Conservation (phyloP, 73 alveolate species). For the Blepharisma stoltei region DNA sequence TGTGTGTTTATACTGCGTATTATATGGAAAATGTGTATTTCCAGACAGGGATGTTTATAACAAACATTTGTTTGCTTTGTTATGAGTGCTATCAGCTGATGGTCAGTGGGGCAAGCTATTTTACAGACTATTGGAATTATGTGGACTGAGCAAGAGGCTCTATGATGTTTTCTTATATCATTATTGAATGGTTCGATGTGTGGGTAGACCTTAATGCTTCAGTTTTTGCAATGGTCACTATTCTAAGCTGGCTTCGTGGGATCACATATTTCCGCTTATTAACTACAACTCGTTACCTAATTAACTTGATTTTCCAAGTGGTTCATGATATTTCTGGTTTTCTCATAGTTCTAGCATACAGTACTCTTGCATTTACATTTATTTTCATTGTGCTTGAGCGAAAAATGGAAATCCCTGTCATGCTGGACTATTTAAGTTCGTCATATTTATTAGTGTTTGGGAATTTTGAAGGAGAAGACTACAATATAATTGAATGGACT, state of each 20-base stretch:
- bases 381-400: neutral
- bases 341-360: neutral
- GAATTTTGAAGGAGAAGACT: neutral
- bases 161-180: slow-evolving; percentile 3
- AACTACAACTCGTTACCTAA: neutral
- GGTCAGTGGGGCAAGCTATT: slow-evolving; percentile 9
- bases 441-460: slow-evolving; percentile 4
- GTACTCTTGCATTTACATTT: slow-evolving; percentile 10
- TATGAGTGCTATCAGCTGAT: neutral
- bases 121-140: slow-evolving; percentile 19
- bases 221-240: slow-evolving; percentile 1
- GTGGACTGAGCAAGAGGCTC: slow-evolving; percentile 11
- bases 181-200: neutral
- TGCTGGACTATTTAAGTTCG: too few species aligned
- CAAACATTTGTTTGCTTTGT: neutral
- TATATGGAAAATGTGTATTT: neutral
- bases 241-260: neutral
- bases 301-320: slow-evolving; percentile 18
- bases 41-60: neutral
- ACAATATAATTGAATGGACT: slow-evolving; percentile 4
- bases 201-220: neutral
- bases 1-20: slow-evolving; percentile 17
- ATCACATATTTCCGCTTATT: slow-evolving; percentile 14
- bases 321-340: slow-evolving; percentile 2
- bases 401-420: neutral